Evolutionary conservation across 345 rosid species (phyloP).

Genomic region (Ceriops tagal): DNA sequence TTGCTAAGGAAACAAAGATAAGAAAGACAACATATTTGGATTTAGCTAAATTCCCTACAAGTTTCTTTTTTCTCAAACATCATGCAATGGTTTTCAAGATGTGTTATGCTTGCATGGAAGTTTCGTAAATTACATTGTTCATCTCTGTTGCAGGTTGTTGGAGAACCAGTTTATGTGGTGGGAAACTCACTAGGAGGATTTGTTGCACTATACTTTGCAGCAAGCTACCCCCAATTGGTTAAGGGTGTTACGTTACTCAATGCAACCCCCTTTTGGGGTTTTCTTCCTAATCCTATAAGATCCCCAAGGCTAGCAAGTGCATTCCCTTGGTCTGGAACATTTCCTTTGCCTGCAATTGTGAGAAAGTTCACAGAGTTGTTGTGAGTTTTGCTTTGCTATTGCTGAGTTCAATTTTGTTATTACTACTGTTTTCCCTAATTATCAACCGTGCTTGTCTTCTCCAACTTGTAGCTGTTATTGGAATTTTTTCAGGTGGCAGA

Average conservation of each 20-base stretch:
- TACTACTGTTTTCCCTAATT: not conserved
- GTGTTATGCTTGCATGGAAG: not conserved
- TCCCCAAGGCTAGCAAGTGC: constrained; percentile 67
- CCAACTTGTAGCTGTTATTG: not conserved
- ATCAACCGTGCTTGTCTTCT: not conserved
- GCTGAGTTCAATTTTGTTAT: not conserved
- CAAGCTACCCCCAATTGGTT: constrained; percentile 74
- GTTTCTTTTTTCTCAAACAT: too few species aligned
- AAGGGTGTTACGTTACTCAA: constrained; percentile 88
- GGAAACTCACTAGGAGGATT: constrained; percentile 97
- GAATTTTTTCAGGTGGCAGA: constrained; percentile 63
- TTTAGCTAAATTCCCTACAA: too few species aligned
- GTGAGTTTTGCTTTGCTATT: constrained; percentile 44
- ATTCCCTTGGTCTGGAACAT: constrained; percentile 86
- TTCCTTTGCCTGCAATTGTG: constrained; percentile 80
- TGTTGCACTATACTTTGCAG: constrained; percentile 82
- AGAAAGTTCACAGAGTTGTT: constrained; percentile 64
- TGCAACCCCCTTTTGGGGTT: constrained; percentile 99
- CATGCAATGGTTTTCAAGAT: too few species aligned
- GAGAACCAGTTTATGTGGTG: constrained; percentile 83
- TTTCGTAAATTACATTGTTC: not conserved
- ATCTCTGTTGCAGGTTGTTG: constrained; percentile 55
- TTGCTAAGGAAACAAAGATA: not conserved
- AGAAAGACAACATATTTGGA: too few species aligned
- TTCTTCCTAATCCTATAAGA: constrained; percentile 73